Evolutionary conservation across 1,139 yeast species (phyloP), one percentile per base, ranked within the genome.

Genomic region (Saccharomycopsis crataegensis): DNA sequence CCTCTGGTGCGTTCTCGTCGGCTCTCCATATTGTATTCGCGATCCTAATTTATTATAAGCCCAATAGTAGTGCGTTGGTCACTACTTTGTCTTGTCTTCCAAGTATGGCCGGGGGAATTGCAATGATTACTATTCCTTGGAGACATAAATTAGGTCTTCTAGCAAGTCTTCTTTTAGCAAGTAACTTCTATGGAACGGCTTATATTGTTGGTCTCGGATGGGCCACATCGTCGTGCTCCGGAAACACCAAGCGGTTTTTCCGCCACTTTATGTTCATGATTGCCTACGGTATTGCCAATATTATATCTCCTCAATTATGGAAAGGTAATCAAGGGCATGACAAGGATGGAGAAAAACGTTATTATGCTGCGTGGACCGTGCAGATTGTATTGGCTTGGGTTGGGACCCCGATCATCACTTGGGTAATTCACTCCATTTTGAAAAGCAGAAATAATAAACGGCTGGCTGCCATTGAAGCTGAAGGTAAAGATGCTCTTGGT

Each of bases 371-470:
- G 0, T 77, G 82, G 82, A 69, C 73, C 49, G 77, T 77, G 12
- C 80, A 76, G 60, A 76, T 78, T 51, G 77, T 77, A 4, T 61
- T 76, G 17, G 71, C 78, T 8, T 78, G 74, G 62, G 64, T 68
- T 33, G 51, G 65, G 11, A 74, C 79, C 1, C 78, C 80, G 2
- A 54, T 22, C 7, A 44, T 72, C 16, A 67, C 73, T 9, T 58
- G 71, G 1, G 64, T 73, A 4, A 73, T 74, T 40, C 69, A 74
- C 67, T 68, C 53, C 51, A 67, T 76, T 33, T 65, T 77, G 50
- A 62, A 60, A 22, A 65, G 59, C 54, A 69, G 79, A 63, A 76
- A 76, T 57, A 63, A 54, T 3, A 61, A 61, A 43, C 71, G 80
- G 62, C 48, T 61, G 40, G 55, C 57, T 0, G 31, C 41, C 34